Evolutionary conservation across 768 basidiomycete genomes (phyloP).

Genomic region (Podaxis pistillaris): DNA sequence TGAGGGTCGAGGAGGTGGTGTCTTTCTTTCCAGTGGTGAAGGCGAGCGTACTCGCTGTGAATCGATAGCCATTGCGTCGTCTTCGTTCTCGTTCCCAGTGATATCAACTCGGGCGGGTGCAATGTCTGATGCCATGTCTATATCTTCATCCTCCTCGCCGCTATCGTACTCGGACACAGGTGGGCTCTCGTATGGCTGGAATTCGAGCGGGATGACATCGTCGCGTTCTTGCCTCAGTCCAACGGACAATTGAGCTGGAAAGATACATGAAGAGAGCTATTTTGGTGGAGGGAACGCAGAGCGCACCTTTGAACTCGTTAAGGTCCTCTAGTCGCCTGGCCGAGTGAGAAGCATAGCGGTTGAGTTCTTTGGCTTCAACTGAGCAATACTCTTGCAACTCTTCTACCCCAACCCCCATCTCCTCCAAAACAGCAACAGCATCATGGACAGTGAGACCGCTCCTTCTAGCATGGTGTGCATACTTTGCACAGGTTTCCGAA

Average conservation of each 20-base stretch:
- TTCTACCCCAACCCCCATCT: slow-evolving; percentile 68
- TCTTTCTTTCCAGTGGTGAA: slow-evolving; percentile 23
- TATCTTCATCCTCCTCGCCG: slow-evolving; percentile 29
- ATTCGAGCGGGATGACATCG: slow-evolving; percentile 54
- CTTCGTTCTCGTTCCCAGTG: slow-evolving; percentile 15
- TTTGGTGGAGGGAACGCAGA: slow-evolving; percentile 21
- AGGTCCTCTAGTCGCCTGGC: slow-evolving; percentile 69
- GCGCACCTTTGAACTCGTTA: slow-evolving; percentile 68
- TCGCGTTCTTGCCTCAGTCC: slow-evolving; percentile 56
- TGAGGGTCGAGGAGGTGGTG: slow-evolving; percentile 25
- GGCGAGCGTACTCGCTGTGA: neutral
- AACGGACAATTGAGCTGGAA: slow-evolving; percentile 56
- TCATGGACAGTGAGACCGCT: slow-evolving; percentile 56
- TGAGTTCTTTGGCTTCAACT: slow-evolving; percentile 68
- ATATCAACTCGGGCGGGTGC: slow-evolving; percentile 23
- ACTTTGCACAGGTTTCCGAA: slow-evolving; percentile 64
- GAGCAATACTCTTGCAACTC: slow-evolving; percentile 67
- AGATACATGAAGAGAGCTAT: slow-evolving; percentile 25
- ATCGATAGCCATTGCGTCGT: slow-evolving; percentile 31
- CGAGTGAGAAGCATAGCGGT: slow-evolving; percentile 64
- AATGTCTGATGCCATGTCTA: slow-evolving; percentile 16
- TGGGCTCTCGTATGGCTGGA: slow-evolving; percentile 34
- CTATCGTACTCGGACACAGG: slow-evolving; percentile 31
- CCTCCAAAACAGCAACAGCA: slow-evolving; percentile 64
- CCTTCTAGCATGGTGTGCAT: slow-evolving; percentile 76